Evolutionary conservation across 2,329 filamentous ascomycete species (phyloP), one percentile per base, ranked within the genome.

Genomic region (Aspergillus jensenii): DNA sequence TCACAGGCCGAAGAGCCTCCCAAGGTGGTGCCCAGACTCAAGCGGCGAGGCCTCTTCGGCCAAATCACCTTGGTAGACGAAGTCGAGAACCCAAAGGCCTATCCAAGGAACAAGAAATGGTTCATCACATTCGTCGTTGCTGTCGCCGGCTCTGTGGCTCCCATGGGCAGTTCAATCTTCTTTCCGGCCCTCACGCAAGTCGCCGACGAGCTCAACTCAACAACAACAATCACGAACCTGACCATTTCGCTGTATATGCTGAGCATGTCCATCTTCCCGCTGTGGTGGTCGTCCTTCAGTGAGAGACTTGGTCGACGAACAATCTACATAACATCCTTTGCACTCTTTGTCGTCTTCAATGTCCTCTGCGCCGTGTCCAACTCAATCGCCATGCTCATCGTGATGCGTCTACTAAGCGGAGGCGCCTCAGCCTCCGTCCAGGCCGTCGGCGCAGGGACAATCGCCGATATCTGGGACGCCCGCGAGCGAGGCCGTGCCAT

Each of bases 231-330:
- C 15, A 86, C 87, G 55, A 96, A 95, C 71, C 69, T 95, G 57
- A 88, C 88, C 0, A 84, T 95, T 0, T 88, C 90, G 0, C 74
- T 93, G 57, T 95, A 93, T 71, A 91, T 95, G 90, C 79, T 95
- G 4, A 79, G 84, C 65, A 91, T 95, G 90, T 85, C 87, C 55
- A 90, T 95, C 45, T 93, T 92, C 64, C 91, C 91, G 0, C 80
- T 96, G 0, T 95, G 90, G 90, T 95, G 90, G 90, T 91, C 88
- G 1, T 88, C 87, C 1, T 92, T 95, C 68, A 91, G 88, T 8
- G 91, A 95, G 65, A 76, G 76, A 4, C 69, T 81, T 1, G 91
- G 91, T 12, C 84, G 91, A 41, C 84, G 91, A 21, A 87, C 86
- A n/a, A 89, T 96, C 65, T 95, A 93, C 70, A 75, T 96, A 33